Conservation (phyloP, 2,329 filamentous ascomycete species). For the Hypocrella siamensis region DNA sequence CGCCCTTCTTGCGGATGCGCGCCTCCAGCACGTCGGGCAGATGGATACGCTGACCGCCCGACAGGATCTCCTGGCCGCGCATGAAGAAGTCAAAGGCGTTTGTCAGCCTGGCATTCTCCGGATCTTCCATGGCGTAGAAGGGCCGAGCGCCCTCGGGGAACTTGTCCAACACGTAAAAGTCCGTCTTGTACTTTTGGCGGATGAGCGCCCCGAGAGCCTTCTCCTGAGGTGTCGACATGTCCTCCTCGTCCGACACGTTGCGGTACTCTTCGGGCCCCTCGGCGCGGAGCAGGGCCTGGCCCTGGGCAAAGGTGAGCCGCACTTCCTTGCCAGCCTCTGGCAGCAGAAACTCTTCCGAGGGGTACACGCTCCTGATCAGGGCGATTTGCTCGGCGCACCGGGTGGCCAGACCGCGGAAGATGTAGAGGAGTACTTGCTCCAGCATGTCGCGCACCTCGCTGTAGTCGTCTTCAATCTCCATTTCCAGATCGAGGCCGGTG, state of each 20-base stretch:
- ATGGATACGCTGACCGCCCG: constrained; percentile 84
- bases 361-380: constrained; percentile 55
- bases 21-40: constrained; percentile 58
- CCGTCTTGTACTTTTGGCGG: constrained; percentile 76
- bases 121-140: constrained; percentile 72
- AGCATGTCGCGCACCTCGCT: constrained; percentile 58
- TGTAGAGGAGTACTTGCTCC: constrained; percentile 60
- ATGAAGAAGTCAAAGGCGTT: constrained; percentile 75
- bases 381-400: constrained; percentile 58
- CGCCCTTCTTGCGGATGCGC: constrained; percentile 62
- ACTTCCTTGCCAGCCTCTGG: constrained; percentile 61
- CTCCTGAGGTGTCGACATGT: constrained; percentile 68
- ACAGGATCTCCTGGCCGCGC: constrained; percentile 82
- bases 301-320: constrained; percentile 63
- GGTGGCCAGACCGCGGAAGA: constrained; percentile 56
- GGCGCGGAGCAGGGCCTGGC: constrained; percentile 59
- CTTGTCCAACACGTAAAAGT: constrained; percentile 96
- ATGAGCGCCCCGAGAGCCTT: constrained; percentile 81
- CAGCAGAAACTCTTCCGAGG: constrained; percentile 63
- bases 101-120: constrained; percentile 42
- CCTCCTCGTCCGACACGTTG: constrained; percentile 61
- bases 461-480: constrained; percentile 72
- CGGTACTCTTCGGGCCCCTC: constrained; percentile 52
- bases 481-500: constrained; percentile 77
- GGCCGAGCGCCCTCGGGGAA: constrained; percentile 51